Percentiles rank a stretch among this genome's conserved stretches.
phyloP scores from a whole-genome alignment of 208 protist species.

The Phytomonas francai region DNA sequence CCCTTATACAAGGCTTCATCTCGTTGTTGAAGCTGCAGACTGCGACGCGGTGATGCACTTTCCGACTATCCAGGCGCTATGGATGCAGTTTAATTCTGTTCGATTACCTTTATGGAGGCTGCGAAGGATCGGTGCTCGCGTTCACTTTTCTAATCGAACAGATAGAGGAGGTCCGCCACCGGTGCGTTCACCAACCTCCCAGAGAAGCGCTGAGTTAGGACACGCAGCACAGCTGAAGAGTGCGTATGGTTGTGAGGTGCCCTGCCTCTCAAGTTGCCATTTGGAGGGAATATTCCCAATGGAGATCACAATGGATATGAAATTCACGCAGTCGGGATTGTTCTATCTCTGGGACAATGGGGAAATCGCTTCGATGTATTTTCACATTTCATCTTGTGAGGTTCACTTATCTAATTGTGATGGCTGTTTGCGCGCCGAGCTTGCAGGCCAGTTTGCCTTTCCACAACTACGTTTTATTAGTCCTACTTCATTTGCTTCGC shows the following conservation, averaged over 20 bases:
- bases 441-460: conserved; percentile 19
- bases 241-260: background rate
- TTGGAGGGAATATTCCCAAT: conserved; percentile 12
- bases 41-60: conserved; percentile 33
- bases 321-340: conserved; percentile 22
- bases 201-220: conserved; percentile 14
- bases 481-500: background rate
- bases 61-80: conserved; percentile 42
- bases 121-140: conserved; percentile 31
- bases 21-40: conserved; percentile 8
- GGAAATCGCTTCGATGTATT: conserved; percentile 28
- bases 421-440: conserved; percentile 26
- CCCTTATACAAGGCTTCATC: conserved; percentile 26
- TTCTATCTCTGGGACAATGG: conserved; percentile 51
- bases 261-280: background rate
- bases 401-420: conserved; percentile 32
- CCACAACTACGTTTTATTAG: conserved; percentile 3
- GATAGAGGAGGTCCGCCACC: conserved; percentile 6
- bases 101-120: conserved; percentile 33
- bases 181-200: conserved; percentile 19
- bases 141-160: conserved; percentile 32
- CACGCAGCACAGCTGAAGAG: conserved; percentile 13
- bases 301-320: conserved; percentile 29
- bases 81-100: conserved; percentile 47
- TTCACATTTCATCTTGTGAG: conserved; percentile 8